Evolutionary conservation across 352 stramenopile species (phyloP).

Genomic region (Phytophthora pinifolia): DNA sequence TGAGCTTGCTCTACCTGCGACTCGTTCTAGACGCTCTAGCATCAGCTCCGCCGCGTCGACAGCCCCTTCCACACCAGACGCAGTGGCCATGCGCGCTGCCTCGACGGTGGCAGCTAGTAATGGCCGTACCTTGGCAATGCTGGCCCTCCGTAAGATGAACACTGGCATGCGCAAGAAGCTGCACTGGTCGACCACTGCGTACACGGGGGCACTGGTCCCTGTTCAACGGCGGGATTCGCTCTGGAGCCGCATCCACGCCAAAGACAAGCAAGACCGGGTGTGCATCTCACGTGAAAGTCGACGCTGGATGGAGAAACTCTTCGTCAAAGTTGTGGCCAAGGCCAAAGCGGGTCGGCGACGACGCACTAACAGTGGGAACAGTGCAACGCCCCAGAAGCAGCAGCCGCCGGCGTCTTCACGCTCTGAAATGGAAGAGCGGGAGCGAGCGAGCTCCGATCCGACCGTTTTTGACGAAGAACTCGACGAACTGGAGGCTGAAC

Average conservation of each 20-base stretch:
- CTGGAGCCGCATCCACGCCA: conserved; percentile 47
- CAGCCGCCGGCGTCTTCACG: background rate
- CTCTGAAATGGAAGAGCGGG: conserved; percentile 19
- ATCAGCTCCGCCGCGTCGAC: conserved; percentile 34
- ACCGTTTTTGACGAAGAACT: conserved; percentile 18
- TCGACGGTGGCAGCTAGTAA: conserved; percentile 14
- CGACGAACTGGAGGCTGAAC: conserved; percentile 25
- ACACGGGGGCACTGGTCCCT: conserved; percentile 30
- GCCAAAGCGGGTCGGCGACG: conserved; percentile 24
- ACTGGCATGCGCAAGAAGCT: conserved; percentile 75
- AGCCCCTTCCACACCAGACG: conserved; percentile 34
- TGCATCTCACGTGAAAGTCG: conserved; percentile 61
- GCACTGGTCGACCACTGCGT: conserved; percentile 66
- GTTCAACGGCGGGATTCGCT: conserved; percentile 44
- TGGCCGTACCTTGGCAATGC: conserved; percentile 25
- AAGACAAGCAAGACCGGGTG: conserved; percentile 26
- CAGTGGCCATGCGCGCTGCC: conserved; percentile 17
- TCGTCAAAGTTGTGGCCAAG: conserved; percentile 54
- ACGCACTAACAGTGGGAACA: conserved; percentile 16
- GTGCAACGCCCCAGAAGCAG: conserved; percentile 13
- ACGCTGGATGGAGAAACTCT: conserved; percentile 71
- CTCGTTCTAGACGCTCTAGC: conserved; percentile 42
- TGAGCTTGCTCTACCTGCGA: conserved; percentile 1
- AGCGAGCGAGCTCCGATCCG: conserved; percentile 16
- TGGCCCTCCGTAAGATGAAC: conserved; percentile 50